Evolutionary conservation across 768 basidiomycete genomes (phyloP), one percentile per base, ranked within the genome.

Genomic region (Mycena epipterygia): DNA sequence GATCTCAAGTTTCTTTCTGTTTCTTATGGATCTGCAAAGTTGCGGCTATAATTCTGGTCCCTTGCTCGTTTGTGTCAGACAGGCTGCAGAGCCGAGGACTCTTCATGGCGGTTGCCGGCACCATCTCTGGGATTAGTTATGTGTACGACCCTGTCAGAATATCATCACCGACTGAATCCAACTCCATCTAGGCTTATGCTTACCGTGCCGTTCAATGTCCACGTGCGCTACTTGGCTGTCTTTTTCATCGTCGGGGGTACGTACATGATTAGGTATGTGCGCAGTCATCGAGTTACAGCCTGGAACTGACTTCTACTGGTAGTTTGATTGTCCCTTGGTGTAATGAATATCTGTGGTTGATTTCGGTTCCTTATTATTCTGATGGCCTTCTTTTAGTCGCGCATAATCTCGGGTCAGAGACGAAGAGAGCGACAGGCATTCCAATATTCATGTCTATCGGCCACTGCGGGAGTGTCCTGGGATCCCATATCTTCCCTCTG

Each of bases 391-490:
- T 46, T n/a, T 8, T 64, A 93, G 90, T 87, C 73, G 88, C 91
- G 5, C 91, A 93, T 74, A 94, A 93, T 73, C 84, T 93, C 9
- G 93, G 92, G 3, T 93, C 93, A 0, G 93, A 94, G 74, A 90
- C 90, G 0, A 93, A 94, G 79, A 89, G 88, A 63, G 93, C 93
- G 0, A 89, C 92, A 0, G 93, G 93, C 0, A 91, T 93, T 33
- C 91, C 92, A 11, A 86, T 92, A 80, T 93, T 93, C 76, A 93
- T 93, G 89, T 87, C 91, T 14, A 93, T 94, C 41, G 93, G 93
- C 0, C 93, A 94, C 75, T 89, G 91, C 59, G 93, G 92, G 16
- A 92, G 92, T 68, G 80, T 93, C 56, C 83, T 93, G 21, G 93
- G 92, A n/a, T 87, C 92, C 0, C 91, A 93, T 67, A 81, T 94